Evolutionary conservation across 2,329 filamentous ascomycete species (phyloP), one percentile per base, ranked within the genome.

Genomic region (Colletotrichum zoysiae): DNA sequence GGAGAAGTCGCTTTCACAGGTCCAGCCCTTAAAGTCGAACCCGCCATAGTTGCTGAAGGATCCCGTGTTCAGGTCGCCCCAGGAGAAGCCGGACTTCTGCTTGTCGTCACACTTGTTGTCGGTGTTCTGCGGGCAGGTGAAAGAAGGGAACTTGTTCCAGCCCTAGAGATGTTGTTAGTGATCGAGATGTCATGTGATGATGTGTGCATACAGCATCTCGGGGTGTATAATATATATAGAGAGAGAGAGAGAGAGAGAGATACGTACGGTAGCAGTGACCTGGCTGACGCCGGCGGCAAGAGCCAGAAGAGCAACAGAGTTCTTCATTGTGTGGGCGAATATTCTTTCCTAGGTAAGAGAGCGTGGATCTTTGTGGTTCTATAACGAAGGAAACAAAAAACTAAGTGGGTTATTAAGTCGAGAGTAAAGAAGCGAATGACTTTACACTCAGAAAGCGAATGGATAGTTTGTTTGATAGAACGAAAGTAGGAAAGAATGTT

Each of bases 41-140:
- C 90, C 92, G 64, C 89, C 89, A 81, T 94, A 97, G 76, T 80
- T 83, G 74, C 81, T 82, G 82, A 97, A 90, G 20, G 79, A 77
- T 56, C 93, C 94, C 46, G 83, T 75, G 74, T 80, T 76, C 33
- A 97, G 86, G 74, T 88, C 88, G 35, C 82, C 81, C 89, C 92
- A 98, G 85, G 92, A 84, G 81, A 93, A 96, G 61, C 94, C 95
- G 30, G 78, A 75, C 74, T 87, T 82, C 84, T 97, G 93, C 75
- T 90, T 82, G n/a, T 87, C 80, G 70, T 88, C 90, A 83, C 95
- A 98, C 77, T 91, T 83, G 85, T 96, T 96, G 85, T 94, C 84
- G 78, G 88, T 90, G 86, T 93, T 94, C 71, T 84, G 83, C 16
- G 94, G 94, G 81, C 87, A 92, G 60, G 85, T 85, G 86, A 90